Evolutionary conservation across 148 eudicot species (phyloP).

Genomic region (Rhododendron ferrugineum): DNA sequence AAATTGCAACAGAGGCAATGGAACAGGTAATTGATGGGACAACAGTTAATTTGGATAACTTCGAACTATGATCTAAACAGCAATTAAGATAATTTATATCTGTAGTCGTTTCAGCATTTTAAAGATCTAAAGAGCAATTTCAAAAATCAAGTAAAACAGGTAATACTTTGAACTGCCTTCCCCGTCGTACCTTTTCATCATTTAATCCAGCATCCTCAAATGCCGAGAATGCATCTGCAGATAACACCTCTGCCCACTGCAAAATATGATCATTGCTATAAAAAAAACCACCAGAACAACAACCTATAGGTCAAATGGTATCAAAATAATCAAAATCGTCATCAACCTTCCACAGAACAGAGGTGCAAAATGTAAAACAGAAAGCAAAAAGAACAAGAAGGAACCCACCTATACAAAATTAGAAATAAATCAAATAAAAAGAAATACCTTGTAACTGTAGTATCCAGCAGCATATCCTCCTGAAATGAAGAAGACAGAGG

Average conservation of each 20-base stretch:
- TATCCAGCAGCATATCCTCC: slow-evolving; percentile 99
- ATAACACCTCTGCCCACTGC: slow-evolving; percentile 99
- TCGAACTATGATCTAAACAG: neutral
- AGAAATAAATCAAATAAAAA: neutral
- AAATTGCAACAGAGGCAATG: neutral
- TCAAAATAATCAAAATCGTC: neutral
- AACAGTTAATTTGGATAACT: neutral
- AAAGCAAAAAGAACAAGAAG: neutral
- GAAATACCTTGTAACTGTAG: slow-evolving; percentile 92
- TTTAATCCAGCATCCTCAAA: slow-evolving; percentile 94
- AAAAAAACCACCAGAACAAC: neutral
- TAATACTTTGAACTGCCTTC: neutral
- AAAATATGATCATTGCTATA: slow-evolving; percentile 16
- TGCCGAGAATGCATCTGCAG: slow-evolving; percentile 99
- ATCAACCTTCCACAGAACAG: neutral
- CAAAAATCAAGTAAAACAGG: neutral
- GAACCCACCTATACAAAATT: neutral
- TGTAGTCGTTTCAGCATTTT: neutral
- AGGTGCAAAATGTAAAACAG: neutral
- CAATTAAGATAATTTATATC: neutral
- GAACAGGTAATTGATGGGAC: neutral
- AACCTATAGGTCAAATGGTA: neutral
- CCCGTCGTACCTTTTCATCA: slow-evolving; percentile 59
- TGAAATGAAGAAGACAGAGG: slow-evolving; percentile 18
- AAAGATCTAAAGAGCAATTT: neutral